Percentiles rank a stretch among this genome's conserved stretches.
Conservation (phyloP, 2,329 filamentous ascomycete species). For the Cucurbitaria berberidis region DNA sequence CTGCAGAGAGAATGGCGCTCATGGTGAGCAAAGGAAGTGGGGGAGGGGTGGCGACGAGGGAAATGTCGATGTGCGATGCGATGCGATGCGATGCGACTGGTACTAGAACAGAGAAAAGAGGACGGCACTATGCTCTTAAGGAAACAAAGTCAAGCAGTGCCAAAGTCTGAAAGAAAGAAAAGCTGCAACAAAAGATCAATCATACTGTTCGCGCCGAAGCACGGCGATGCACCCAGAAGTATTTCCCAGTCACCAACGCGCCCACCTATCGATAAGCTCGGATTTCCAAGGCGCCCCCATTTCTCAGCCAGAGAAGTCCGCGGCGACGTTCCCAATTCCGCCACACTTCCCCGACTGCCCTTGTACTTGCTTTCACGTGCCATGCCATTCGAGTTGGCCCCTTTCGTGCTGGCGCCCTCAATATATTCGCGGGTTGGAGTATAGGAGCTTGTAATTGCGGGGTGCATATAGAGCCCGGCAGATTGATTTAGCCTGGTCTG, state of each 20-base stretch:
- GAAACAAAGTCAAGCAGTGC: neutral
- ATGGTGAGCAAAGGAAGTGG: slow-evolving; percentile 57
- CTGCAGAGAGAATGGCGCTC: slow-evolving; percentile 95
- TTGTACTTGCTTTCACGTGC: neutral
- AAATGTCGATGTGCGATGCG: slow-evolving; percentile 6
- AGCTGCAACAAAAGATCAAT: slow-evolving; percentile 5
- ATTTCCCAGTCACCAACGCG: slow-evolving; percentile 24
- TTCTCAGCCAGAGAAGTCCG: slow-evolving; percentile 20
- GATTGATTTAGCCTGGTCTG: slow-evolving; percentile 37
- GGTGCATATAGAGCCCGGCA: slow-evolving; percentile 26
- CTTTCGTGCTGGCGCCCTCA: neutral
- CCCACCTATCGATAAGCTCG: slow-evolving; percentile 41
- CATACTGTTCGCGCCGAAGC: slow-evolving; percentile 22
- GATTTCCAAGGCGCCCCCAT: slow-evolving; percentile 22
- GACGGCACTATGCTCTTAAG: neutral
- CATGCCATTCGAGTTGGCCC: too few relatives aligned
- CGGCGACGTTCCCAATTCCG: slow-evolving; percentile 26
- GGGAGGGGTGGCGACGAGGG: slow-evolving; percentile 20
- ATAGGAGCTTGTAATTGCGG: slow-evolving; percentile 7
- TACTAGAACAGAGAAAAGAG: too few relatives aligned
- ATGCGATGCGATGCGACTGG: neutral
- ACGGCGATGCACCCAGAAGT: slow-evolving; percentile 28
- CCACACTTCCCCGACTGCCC: slow-evolving; percentile 22
- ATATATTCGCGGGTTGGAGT: neutral
- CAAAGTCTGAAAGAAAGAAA: slow-evolving; percentile 4